Conservation (phyloP, 129 eudicot species). For the Flaveria sonorensis region DNA sequence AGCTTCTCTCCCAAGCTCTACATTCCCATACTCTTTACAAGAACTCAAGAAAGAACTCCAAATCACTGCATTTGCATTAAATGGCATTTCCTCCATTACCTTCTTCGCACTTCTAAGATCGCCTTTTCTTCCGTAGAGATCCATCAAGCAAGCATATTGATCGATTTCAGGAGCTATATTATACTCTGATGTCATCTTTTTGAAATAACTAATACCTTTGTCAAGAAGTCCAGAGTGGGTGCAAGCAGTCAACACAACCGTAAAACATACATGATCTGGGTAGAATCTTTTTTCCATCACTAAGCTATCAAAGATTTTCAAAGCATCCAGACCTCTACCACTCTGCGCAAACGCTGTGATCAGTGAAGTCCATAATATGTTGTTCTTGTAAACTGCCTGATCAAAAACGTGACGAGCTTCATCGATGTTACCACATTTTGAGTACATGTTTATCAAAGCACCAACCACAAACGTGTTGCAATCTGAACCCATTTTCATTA, state of each 20-base stretch:
- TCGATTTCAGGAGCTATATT: conserved; percentile 42
- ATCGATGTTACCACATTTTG: conserved; percentile 46
- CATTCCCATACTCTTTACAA: conserved; percentile 51
- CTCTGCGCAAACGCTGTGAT: conserved; percentile 45
- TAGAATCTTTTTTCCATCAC: conserved; percentile 27
- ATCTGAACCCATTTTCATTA: conserved; percentile 46
- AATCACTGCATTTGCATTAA: conserved; percentile 42
- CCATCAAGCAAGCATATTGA: conserved; percentile 55
- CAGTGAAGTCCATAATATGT: conserved; percentile 48
- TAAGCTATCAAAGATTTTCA: conserved; percentile 40
- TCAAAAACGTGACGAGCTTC: conserved; percentile 46
- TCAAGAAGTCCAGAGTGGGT: conserved; percentile 49
- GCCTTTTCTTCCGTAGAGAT: conserved; percentile 50
- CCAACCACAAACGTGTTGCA: conserved; percentile 39
- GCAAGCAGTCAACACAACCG: conserved; percentile 49
- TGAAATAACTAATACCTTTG: conserved; percentile 35
- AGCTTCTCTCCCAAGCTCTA: conserved; percentile 48
- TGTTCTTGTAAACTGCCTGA: conserved; percentile 34
- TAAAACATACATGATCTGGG: conserved; percentile 55
- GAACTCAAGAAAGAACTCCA: conserved; percentile 52
- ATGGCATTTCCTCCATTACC: conserved; percentile 53
- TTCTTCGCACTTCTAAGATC: conserved; percentile 39
- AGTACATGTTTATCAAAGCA: conserved; percentile 53
- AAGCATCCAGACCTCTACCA: conserved; percentile 49
- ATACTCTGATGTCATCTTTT: conserved; percentile 45